These are phyloP conservation scores for Pulchroboletus neoregius DNA, from an alignment of 1,284 basidiomycete genomes.

Conservation along the genomic window DNA sequence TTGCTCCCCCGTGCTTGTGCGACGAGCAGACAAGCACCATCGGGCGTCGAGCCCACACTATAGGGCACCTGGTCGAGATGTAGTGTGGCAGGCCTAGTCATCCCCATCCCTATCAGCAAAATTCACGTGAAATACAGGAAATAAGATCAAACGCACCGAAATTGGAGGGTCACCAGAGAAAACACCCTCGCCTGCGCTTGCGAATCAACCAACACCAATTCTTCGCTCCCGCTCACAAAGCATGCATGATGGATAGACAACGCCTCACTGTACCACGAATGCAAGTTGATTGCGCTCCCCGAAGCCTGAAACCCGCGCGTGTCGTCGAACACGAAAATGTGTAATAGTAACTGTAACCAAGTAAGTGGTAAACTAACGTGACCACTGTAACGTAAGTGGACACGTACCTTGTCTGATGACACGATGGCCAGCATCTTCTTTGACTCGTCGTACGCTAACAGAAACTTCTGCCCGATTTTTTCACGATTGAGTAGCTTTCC, in stretches of 20 bases:
- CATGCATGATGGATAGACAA: conserved; percentile 33
- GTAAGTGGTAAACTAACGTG: neutral
- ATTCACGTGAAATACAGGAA: neutral
- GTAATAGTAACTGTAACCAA: conserved; percentile 33
- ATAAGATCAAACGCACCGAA: conserved; percentile 37
- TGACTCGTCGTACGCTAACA: conserved; percentile 48
- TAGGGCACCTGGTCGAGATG: conserved; percentile 17
- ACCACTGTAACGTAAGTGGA: neutral
- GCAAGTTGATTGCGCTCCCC: conserved; percentile 40
- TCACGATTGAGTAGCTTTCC: conserved; percentile 40
- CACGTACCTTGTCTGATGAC: conserved; percentile 37
- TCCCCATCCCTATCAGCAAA: conserved; percentile 1
- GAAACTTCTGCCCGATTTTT: conserved; percentile 42
- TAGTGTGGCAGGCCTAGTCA: conserved; percentile 21
- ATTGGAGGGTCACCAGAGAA: conserved; percentile 48
- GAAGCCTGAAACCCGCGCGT: conserved; percentile 31
- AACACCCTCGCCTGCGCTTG: conserved; percentile 41
- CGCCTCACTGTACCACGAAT: conserved; percentile 40
- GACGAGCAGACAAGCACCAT: conserved; percentile 49
- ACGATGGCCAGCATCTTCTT: conserved; percentile 46
- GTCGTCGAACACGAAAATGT: conserved; percentile 47
- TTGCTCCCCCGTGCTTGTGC: conserved; percentile 23
- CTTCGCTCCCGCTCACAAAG: conserved; percentile 43
- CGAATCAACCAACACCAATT: conserved; percentile 46
- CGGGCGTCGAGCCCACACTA: conserved; percentile 41